phyloP scores from a whole-genome alignment of 202 grass and related monocot species.

The Eragrostis tef region DNA sequence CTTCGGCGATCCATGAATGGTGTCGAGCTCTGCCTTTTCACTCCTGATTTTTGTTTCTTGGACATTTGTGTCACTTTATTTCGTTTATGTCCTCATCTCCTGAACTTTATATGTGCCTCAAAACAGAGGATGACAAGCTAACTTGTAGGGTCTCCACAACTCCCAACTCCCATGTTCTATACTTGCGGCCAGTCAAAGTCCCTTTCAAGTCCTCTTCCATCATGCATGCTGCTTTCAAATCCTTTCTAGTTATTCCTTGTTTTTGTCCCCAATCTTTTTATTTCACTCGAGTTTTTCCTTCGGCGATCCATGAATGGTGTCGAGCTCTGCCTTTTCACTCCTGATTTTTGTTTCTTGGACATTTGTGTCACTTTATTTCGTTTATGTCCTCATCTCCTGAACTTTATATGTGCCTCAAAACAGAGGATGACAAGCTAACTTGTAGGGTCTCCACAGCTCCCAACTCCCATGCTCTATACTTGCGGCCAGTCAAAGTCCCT shows the following conservation, averaged over 20 bases:
- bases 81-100: not conserved
- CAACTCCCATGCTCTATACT: not conserved
- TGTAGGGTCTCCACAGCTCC: not conserved
- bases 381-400: not conserved
- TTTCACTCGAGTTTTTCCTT: slow-evolving; percentile 14
- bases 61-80: too few species aligned
- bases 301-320: too few species aligned
- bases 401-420: slow-evolving; percentile 7
- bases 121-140: slow-evolving; percentile 7
- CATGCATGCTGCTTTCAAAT: not conserved
- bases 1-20: not conserved
- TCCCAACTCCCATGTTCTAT: not conserved
- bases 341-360: too few species aligned
- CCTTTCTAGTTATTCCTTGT: slow-evolving; percentile 3
- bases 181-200: not conserved
- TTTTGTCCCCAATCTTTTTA: not conserved
- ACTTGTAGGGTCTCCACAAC: not conserved
- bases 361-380: too few species aligned
- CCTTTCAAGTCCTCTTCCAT: not conserved
- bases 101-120: slow-evolving; percentile 16
- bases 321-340: too few species aligned
- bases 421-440: slow-evolving; percentile 7
- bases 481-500: not conserved
- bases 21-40: too few species aligned
- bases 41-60: too few species aligned